Base-by-base conservation (phyloP, 306 rosid species). In the Purshia tridentata region DNA sequence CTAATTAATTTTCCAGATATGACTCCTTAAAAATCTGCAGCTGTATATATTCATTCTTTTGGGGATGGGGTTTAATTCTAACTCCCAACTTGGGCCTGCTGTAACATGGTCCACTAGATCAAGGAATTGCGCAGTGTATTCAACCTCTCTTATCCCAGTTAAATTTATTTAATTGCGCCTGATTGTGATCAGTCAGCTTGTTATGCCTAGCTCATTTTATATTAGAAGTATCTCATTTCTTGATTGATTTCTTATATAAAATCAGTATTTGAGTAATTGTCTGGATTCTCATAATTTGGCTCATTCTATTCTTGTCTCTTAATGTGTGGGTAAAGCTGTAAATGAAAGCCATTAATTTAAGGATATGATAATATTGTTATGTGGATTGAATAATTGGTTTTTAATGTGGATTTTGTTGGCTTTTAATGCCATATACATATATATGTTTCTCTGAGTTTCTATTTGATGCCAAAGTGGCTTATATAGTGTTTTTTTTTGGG, bases 401-500 rank as follows among this genome's bases (percentile, higher is more conserved):
- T 29, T 29, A 29, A 29, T 29, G 35, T 29, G 35, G 35, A 29
- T 47, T 20, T 35, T 51, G 35, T 68, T 71, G 65, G 75, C 44
- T 45, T 52, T 46, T 12, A 23, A 22, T 71, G 29, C 23, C 4
- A 9, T 22, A 10, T 15, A 5, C 29, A 44, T 47, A 20, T 42
- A 40, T 44, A 15, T 42, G 23, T 18, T 45, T 23, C 18, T 46
- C 13, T 23, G 12, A 57, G 29, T 75, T 83, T 55, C n/a, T 73
- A 16, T 48, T 60, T 47, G 49, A 48, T 54, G 73, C 19, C 61
- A 46, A 10, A 63, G 40, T 82, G 84, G 66, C 84, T 83, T 73
- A 81, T 75, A 72, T 76, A 57, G 59, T 77, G 72, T 73, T 69
- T 29, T 73, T 69, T 74, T 40, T n/a, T 56, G n/a, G n/a, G n/a